phyloP scores from a whole-genome alignment of 1,284 basidiomycete genomes.

The Athelia psychrophila region DNA sequence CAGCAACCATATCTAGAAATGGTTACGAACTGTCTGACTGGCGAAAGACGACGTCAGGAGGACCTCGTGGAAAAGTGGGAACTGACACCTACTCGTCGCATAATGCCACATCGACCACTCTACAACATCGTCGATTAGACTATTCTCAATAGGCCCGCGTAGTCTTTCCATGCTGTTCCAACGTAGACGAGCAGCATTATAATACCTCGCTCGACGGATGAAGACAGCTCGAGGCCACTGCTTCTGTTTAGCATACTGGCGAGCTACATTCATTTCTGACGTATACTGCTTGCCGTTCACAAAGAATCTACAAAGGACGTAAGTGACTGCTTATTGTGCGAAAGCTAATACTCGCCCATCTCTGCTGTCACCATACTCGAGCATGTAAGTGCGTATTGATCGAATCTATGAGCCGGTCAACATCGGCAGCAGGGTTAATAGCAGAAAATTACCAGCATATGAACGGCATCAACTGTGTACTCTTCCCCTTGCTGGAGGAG shows the following conservation, averaged over 20 bases:
- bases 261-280: slow-evolving; percentile 60
- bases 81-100: slow-evolving; percentile 43
- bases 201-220: slow-evolving; percentile 63
- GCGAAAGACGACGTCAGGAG: slow-evolving; percentile 7
- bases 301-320: slow-evolving; percentile 42
- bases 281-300: slow-evolving; percentile 58
- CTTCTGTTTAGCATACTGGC: slow-evolving; percentile 67
- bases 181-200: slow-evolving; percentile 63
- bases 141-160: slow-evolving; percentile 71
- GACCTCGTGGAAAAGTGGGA: slow-evolving; percentile 7
- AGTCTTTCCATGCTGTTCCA: slow-evolving; percentile 75
- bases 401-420: slow-evolving; percentile 41
- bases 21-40: slow-evolving; percentile 51
- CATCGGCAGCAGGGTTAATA: no score
- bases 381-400: slow-evolving; percentile 61
- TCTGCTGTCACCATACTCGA: slow-evolving; percentile 69
- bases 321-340: neutral
- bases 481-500: slow-evolving; percentile 75
- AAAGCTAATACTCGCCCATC: slow-evolving; percentile 44
- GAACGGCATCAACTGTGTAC: slow-evolving; percentile 86
- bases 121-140: slow-evolving; percentile 76
- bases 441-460: slow-evolving; percentile 58
- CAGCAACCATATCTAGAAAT: neutral
- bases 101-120: slow-evolving; percentile 89
- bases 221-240: slow-evolving; percentile 69